Percentiles rank a stretch among this genome's conserved stretches.
Conservation (phyloP, 2,329 filamentous ascomycete species). For the Cryphonectria radicalis region DNA sequence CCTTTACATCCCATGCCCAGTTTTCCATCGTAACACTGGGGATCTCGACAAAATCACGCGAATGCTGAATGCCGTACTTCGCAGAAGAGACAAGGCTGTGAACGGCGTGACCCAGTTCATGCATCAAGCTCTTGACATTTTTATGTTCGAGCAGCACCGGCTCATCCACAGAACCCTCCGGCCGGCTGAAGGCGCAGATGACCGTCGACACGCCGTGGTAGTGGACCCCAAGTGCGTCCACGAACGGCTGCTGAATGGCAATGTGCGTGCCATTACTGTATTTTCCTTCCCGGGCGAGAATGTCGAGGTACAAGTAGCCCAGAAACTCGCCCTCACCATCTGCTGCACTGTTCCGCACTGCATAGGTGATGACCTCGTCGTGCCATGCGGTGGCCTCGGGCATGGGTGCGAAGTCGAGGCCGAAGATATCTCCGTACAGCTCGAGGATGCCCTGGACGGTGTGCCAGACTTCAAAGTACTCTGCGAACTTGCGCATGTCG, state of each 20-base stretch:
- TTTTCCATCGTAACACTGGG: slow-evolving; percentile 1
- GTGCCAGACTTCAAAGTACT: slow-evolving; percentile 2
- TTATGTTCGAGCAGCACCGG: slow-evolving; percentile 3
- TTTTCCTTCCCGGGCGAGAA: not conserved
- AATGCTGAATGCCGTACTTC: slow-evolving; percentile 6
- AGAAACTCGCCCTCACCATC: not conserved
- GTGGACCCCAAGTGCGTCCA: not conserved
- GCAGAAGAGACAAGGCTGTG: slow-evolving; percentile 1
- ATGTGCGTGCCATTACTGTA: not conserved
- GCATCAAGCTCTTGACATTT: not conserved
- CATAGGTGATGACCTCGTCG: not conserved
- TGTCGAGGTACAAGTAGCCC: slow-evolving; percentile 5
- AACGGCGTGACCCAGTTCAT: slow-evolving; percentile 6
- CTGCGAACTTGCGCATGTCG: not conserved
- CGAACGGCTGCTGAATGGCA: not conserved
- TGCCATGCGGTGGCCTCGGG: not conserved
- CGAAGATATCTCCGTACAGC: not conserved
- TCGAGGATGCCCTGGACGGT: not conserved
- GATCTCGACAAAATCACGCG: slow-evolving; percentile 9
- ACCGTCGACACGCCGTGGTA: not conserved
- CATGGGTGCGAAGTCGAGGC: not conserved
- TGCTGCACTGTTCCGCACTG: not conserved
- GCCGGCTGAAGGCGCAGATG: not conserved
- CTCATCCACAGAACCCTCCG: not conserved
- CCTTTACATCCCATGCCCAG: not conserved